Evolutionary conservation across 2,329 filamentous ascomycete species (phyloP).

Genomic region (Cladosporium phlei): DNA sequence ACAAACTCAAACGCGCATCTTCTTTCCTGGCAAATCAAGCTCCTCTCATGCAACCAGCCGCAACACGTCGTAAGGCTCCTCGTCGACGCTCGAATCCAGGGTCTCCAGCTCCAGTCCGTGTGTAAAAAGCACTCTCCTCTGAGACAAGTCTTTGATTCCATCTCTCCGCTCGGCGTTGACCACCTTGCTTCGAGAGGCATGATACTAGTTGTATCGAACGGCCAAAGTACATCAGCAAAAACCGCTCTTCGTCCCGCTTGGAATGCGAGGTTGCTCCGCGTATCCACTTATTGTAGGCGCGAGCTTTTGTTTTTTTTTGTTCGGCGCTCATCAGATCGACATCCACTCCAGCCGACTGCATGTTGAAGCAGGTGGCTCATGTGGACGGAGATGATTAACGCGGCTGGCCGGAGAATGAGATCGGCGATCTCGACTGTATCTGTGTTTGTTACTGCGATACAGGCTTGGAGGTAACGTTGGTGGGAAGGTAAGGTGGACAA

Average conservation of each 20-base stretch:
- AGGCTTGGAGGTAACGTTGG: constrained; percentile 35
- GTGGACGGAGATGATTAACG: constrained; percentile 59
- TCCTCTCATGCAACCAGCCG: neutral
- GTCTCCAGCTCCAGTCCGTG: constrained; percentile 52
- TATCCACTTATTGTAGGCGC: constrained; percentile 10
- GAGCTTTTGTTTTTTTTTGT: constrained; percentile 31
- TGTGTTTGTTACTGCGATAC: constrained; percentile 21
- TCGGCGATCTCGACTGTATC: neutral
- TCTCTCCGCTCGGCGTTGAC: constrained; percentile 43
- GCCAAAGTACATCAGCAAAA: constrained; percentile 97
- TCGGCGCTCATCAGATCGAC: constrained; percentile 57
- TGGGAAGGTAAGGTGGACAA: constrained; percentile 45
- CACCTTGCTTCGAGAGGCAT: constrained; percentile 54
- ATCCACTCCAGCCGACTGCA: constrained; percentile 41
- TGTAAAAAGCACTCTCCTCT: constrained; percentile 71
- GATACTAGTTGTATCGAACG: constrained; percentile 48
- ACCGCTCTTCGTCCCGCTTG: constrained; percentile 50
- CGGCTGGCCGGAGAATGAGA: constrained; percentile 55
- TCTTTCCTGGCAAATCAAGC: neutral
- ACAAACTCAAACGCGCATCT: constrained; percentile 1
- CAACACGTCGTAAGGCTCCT: constrained; percentile 5
- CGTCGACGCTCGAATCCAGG: neutral
- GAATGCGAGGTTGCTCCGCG: constrained; percentile 7
- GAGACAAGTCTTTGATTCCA: constrained; percentile 95
- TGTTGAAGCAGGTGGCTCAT: constrained; percentile 20